A percentile compares a stretch with the other conserved stretches of the same genome.
Conservation (phyloP, 139 green algal genomes). For the Chlamydomonas sphaeroides region DNA sequence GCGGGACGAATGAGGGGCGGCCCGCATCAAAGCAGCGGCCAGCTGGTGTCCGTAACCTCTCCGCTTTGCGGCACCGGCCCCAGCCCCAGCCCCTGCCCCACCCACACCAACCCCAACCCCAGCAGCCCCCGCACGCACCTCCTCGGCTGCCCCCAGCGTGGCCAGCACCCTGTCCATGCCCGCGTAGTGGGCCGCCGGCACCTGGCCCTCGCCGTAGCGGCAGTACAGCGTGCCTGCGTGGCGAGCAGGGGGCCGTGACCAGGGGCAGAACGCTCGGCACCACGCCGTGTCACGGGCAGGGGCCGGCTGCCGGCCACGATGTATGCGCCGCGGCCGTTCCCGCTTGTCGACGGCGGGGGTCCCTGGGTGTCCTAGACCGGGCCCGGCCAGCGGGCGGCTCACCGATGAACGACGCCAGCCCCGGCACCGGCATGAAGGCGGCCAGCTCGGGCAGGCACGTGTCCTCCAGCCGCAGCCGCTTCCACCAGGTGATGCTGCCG, state of each 20-base stretch:
- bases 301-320: too few relatives aligned
- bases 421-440: constrained; percentile 24
- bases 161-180: constrained; percentile 28
- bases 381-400: too few relatives aligned
- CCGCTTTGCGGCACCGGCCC: too few relatives aligned
- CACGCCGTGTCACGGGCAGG: too few relatives aligned
- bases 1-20: too few relatives aligned
- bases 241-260: too few relatives aligned
- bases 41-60: too few relatives aligned
- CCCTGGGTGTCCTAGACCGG: too few relatives aligned
- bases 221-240: constrained; percentile 31
- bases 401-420: constrained; percentile 23
- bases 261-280: too few relatives aligned
- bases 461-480: constrained; percentile 30
- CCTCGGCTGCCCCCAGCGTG: constrained; percentile 4
- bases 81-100: not conserved
- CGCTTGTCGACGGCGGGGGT: too few relatives aligned
- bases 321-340: too few relatives aligned
- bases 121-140: not conserved
- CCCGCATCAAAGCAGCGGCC: too few relatives aligned
- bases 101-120: not conserved
- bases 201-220: constrained; percentile 15
- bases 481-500: constrained; percentile 35
- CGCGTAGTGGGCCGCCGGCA: constrained; percentile 4
- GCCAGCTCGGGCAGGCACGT: constrained; percentile 40